A percentile compares a stretch with the other conserved stretches of the same genome.
These are phyloP conservation scores for Psidium guajava DNA, from an alignment of 345 rosid genomes.

Conservation along the genomic window DNA sequence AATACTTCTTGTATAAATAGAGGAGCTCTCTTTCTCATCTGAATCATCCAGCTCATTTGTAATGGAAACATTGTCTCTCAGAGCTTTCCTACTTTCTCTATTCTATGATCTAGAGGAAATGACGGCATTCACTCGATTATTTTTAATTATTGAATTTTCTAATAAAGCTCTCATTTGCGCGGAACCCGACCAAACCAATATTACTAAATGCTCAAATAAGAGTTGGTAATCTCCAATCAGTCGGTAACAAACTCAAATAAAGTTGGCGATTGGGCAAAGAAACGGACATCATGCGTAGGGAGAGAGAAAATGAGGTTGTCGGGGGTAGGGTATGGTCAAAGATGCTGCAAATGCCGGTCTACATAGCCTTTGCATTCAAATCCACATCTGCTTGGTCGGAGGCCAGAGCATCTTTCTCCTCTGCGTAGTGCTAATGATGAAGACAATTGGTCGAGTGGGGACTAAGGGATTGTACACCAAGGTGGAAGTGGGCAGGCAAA, in stretches of 20 bases:
- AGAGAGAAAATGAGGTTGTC: background rate
- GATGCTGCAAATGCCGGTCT: background rate
- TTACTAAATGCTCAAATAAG: background rate
- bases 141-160: background rate
- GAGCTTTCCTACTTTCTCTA: too few species aligned
- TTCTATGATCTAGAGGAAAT: too few species aligned
- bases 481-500: background rate
- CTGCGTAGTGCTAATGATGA: background rate
- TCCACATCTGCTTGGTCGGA: background rate
- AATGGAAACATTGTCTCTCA: too few species aligned
- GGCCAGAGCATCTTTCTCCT: background rate
- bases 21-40: too few species aligned
- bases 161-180: fast-evolving
- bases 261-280: background rate
- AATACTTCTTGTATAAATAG: too few species aligned
- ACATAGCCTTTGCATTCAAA: background rate
- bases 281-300: background rate
- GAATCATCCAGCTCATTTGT: too few species aligned
- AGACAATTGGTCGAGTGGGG: background rate
- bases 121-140: background rate
- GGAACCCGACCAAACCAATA: background rate
- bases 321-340: background rate
- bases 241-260: background rate
- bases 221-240: background rate
- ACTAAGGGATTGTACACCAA: background rate